These are phyloP conservation scores for Leccinum variicolor DNA, from an alignment of 768 basidiomycete species.

Conservation along the genomic window DNA sequence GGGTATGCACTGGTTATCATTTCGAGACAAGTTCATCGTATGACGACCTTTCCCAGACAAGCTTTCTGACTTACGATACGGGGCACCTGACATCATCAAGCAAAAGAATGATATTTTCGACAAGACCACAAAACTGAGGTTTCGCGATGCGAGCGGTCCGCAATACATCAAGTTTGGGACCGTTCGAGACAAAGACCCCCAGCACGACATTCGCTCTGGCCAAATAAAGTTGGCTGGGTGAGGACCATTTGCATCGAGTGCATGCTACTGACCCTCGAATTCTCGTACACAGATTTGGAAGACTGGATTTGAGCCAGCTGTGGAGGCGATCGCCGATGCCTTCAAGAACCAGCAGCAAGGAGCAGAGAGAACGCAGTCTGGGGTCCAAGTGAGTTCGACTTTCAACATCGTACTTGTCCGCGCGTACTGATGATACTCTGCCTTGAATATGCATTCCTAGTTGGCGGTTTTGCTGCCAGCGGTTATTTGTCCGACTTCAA, in stretches of 20 bases:
- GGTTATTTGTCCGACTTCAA: constrained; percentile 45
- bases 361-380: constrained; percentile 9
- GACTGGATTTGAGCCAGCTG: constrained; percentile 41
- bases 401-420: not conserved
- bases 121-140: constrained; percentile 35
- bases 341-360: constrained; percentile 27
- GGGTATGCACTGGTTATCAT: constrained; percentile 13
- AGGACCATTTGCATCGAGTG: not conserved
- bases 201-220: constrained; percentile 34
- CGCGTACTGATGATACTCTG: not conserved
- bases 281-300: constrained; percentile 22
- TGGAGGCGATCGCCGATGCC: constrained; percentile 33
- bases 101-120: constrained; percentile 36
- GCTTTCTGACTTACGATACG: constrained; percentile 28
- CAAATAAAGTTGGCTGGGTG: constrained; percentile 38
- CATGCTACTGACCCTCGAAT: not conserved
- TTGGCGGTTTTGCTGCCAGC: constrained; percentile 50
- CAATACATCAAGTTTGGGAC: constrained; percentile 41
- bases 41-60: constrained; percentile 17
- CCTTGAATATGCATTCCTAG: constrained; percentile 43
- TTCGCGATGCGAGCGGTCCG: constrained; percentile 32
- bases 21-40: not conserved
- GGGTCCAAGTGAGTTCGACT: constrained; percentile 13
- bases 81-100: constrained; percentile 27
- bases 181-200: constrained; percentile 30